Evolutionary conservation across 1,284 basidiomycete genomes (phyloP), one percentile per base, ranked within the genome.

Genomic region (Hypsizygus ulmarius): DNA sequence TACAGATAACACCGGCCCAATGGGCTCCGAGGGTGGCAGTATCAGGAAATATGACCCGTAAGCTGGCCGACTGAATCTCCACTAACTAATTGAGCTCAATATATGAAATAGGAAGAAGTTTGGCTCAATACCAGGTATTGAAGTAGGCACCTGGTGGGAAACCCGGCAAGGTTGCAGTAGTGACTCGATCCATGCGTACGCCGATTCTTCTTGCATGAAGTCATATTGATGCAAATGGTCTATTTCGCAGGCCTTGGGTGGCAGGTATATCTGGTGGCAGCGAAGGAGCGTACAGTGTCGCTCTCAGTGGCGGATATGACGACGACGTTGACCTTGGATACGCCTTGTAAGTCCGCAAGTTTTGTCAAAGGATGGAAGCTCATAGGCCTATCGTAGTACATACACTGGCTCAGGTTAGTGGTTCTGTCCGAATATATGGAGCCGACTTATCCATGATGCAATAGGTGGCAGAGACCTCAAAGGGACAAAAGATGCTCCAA

Each of bases 261-360:
- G 85, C 77, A 19, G 90, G 90, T 0, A 93, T 93, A 30, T 69
- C 84, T 8, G 76, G 78, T 3, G 81, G 82, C 3, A 66, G 68
- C 1, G 52, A 81, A 1, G 90, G 91, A 1, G 88, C 88, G 5
- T 88, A 85, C 59, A 88, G 84, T 41, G 76, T 93, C 7, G 89
- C 85, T 2, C 74, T 93, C 5, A 90, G 86, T 38, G 90, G 90
- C 11, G 88, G 88, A 1, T 93, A 93, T 56, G 86, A 89, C 33
- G 90, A 93, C 50, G 90, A 93, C 55, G 77, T 92, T 15, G 90
- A 93, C 55, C 62, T 82, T 2, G 90, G 90, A 43, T 81, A 90
- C 50, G 84, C 74, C 3, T 91, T 93, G 84, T 91, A 64, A 63
- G 89, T 79, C 15, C 11, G 51, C 15, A 15, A 28, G 44, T 39